A percentile compares a stretch with the other conserved stretches of the same genome.
Conservation (phyloP, 495 filamentous ascomycete species). For the Xylaria venustula region DNA sequence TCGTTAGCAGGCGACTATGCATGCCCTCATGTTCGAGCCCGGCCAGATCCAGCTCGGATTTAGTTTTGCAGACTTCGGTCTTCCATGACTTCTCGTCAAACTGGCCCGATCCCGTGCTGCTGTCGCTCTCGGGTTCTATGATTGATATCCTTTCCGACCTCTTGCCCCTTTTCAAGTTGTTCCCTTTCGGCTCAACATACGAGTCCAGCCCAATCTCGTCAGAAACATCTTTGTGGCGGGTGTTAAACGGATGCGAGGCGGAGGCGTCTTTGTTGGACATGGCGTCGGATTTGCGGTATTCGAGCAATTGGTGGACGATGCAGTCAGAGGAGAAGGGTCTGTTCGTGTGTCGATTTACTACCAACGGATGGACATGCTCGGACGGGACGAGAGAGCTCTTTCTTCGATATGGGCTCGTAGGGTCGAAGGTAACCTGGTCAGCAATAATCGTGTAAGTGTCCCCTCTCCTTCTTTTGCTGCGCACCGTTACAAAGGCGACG, state of each 20-base stretch:
- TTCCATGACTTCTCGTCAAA: conserved; percentile 47
- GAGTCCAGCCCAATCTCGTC: conserved; percentile 27
- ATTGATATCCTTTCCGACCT: conserved; percentile 1
- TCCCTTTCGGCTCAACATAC: conserved; percentile 36
- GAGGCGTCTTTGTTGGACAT: conserved; percentile 9
- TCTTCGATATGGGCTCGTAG: conserved; percentile 69
- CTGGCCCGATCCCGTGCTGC: conserved; percentile 33
- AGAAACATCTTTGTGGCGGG: conserved; percentile 24
- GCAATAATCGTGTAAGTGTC: background rate
- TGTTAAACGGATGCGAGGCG: conserved; percentile 2
- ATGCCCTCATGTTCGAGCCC: conserved; percentile 25
- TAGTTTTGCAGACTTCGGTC: conserved; percentile 27
- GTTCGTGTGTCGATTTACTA: conserved; percentile 42
- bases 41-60: conserved; percentile 28
- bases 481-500: background rate
- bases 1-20: conserved; percentile 70
- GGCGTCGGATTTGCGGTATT: conserved; percentile 39
- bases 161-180: background rate
- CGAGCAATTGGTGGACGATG: conserved; percentile 80
- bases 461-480: background rate
- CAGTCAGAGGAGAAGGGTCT: conserved; percentile 58
- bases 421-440: conserved; percentile 70
- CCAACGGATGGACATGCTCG: conserved; percentile 44
- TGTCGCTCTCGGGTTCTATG: conserved; percentile 28
- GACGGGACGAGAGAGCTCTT: conserved; percentile 79